A percentile compares a stretch with the other conserved stretches of the same genome.
phyloP scores from a whole-genome alignment of 73 alveolate species.

The Paramecium tetraurelia region DNA sequence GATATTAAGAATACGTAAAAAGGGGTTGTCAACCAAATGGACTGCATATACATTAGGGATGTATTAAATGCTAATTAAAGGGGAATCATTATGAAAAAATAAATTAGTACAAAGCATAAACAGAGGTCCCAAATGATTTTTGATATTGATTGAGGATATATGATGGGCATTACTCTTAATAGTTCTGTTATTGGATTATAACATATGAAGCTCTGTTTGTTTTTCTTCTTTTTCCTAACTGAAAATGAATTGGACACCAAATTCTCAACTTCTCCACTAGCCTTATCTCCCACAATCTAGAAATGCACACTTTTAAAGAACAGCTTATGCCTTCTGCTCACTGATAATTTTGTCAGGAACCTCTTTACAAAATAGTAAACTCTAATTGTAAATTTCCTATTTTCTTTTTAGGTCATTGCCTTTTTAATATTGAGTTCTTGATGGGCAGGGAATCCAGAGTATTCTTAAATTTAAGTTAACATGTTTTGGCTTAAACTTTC shows the following conservation, averaged over 20 bases:
- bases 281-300: conserved; percentile 29
- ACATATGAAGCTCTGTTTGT: not conserved
- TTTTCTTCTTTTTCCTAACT: not conserved
- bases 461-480: not conserved
- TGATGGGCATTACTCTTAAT: not conserved
- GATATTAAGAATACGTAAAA: not conserved
- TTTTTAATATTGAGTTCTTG: not conserved
- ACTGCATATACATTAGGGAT: not conserved
- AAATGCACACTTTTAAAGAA: conserved; percentile 14
- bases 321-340: not conserved
- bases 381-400: not conserved
- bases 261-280: conserved; percentile 12
- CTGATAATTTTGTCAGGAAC: not conserved
- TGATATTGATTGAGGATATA: conserved; percentile 7
- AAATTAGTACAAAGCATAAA: not conserved
- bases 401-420: not conserved
- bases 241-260: not conserved
- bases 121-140: conserved; percentile 21
- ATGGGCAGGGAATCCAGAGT: not conserved
- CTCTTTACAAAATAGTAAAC: conserved; percentile 16
- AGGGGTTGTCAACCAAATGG: not conserved
- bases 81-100: conserved; percentile 20
- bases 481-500: not conserved
- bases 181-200: not conserved
- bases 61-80: not conserved